Evolutionary conservation across 257 asterid genomes (phyloP).

Genomic region (Solanum medicagineum): DNA sequence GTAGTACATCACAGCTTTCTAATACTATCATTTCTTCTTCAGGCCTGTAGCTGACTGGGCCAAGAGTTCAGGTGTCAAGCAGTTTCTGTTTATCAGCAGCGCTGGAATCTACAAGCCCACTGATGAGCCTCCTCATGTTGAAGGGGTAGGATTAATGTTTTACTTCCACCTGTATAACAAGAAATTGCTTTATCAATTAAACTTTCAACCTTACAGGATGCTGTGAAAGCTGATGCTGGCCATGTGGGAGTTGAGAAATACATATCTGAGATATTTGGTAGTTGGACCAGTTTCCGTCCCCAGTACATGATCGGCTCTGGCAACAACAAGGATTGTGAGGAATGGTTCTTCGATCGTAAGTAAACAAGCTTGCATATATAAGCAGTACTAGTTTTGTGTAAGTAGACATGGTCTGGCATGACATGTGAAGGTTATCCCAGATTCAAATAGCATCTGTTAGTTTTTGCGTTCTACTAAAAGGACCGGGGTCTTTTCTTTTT

Average conservation of each 20-base stretch:
- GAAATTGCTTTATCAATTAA: neutral
- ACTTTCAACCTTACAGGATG: constrained; percentile 39
- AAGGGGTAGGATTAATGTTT: constrained; percentile 54
- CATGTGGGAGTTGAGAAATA: constrained; percentile 89
- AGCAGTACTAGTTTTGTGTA: neutral
- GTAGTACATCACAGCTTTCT: neutral
- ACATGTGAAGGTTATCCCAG: neutral
- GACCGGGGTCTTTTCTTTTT: neutral
- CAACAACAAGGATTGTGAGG: constrained; percentile 94
- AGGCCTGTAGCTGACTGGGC: constrained; percentile 99
- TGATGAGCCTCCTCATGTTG: constrained; percentile 90
- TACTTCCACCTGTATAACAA: neutral
- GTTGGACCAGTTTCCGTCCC: constrained; percentile 84
- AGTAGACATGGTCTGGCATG: neutral
- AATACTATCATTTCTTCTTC: constrained; percentile 1
- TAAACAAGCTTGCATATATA: neutral
- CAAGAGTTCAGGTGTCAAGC: constrained; percentile 63
- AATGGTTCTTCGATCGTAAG: constrained; percentile 70
- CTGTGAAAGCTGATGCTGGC: constrained; percentile 84
- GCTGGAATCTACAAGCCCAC: constrained; percentile 93
- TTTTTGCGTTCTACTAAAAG: neutral
- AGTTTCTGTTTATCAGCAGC: constrained; percentile 81
- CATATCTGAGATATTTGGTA: constrained; percentile 48
- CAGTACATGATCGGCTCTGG: constrained; percentile 98
- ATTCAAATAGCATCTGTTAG: neutral